Percentiles rank a stretch among this genome's conserved stretches.
phyloP scores from a whole-genome alignment of 2,329 filamentous ascomycete species.

The Cryphonectria radicalis region DNA sequence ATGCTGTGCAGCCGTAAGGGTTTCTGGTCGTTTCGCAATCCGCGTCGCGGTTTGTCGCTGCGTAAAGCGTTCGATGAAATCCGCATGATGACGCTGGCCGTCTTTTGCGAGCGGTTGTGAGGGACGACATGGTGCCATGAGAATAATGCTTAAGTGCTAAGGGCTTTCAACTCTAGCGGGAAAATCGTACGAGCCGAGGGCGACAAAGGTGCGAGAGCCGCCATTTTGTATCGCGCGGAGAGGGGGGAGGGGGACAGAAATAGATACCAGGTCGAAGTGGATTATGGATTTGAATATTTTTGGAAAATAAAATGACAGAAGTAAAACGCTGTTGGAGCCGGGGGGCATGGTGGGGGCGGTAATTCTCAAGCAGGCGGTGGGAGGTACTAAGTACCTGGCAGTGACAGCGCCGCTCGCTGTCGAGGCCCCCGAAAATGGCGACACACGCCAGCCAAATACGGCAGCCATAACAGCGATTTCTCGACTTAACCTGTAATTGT shows the following conservation, averaged over 20 bases:
- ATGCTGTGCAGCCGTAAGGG: conserved; percentile 28
- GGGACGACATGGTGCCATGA: conserved; percentile 12
- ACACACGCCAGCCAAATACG: background rate
- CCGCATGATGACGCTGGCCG: conserved; percentile 2
- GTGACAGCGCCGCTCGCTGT: conserved; percentile 1
- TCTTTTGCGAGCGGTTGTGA: conserved; percentile 8
- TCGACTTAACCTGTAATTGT: background rate
- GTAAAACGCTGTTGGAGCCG: conserved; percentile 3
- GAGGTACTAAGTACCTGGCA: background rate
- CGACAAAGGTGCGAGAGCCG: conserved; percentile 2
- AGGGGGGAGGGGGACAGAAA: background rate
- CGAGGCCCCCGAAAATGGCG: background rate
- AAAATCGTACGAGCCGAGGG: background rate
- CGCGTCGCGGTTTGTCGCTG: conserved; percentile 23
- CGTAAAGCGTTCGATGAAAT: conserved; percentile 28
- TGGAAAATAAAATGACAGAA: conserved; percentile 15
- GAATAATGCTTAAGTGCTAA: conserved; percentile 6
- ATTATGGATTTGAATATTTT: background rate
- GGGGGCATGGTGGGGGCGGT: no score
- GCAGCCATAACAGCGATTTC: background rate
- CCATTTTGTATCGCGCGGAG: conserved; percentile 12
- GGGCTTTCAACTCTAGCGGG: conserved; percentile 14
- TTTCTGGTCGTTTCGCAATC: conserved; percentile 23
- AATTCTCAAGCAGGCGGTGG: background rate
- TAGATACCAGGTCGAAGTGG: background rate